Base-by-base conservation (phyloP, 148 eudicot species). In the Amaranthus cruentus region DNA sequence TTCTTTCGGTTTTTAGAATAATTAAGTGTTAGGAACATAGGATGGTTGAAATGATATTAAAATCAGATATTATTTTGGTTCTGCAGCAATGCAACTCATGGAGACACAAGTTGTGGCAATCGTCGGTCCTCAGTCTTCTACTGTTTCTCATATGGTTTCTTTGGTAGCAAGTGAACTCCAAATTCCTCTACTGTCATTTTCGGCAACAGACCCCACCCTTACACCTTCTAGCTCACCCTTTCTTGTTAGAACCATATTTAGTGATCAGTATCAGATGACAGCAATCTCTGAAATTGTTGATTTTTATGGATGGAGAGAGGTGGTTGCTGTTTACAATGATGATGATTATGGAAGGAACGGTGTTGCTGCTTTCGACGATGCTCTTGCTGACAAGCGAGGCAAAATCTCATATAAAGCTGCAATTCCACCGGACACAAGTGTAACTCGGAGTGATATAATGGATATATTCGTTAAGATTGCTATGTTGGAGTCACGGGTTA, bases 271-370 rank as follows among this genome's bases (percentile, higher is more conserved):
- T 74, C 99, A 95, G 81, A 95, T 95, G 99, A 84, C 78, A 0
- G 97, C 97, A 13, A 77, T 92, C 64, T 85, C 97, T 72, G 96
- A 83, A 2, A 83, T 91, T 47, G 85, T 95, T 38, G 88, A 86
- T 11, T 66, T 88, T 68, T 95, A 86, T 75, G 82, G 84, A 47
- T 95, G 96, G 97, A 90, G 80, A 73, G 85, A 91, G 66, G 90
- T 91, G 6, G 88, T 88, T 73, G 88, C 85, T 6, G 80, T 95
- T 61, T 95, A 52, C 48, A 12, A 88, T 28, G 97, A 95, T 69
- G 97, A 95, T 82, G 97, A 95, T 72, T 88, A 91, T 77, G 99
- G 99, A 51, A 86, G 97, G 76, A 91, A 92, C 78, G 97, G 96
- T 28, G 65, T 95, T 49, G 76, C 91, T 9, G 89, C 91, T 68